These are phyloP conservation scores for Lophiostoma macrostomum DNA, from an alignment of 495 filamentous ascomycete genomes.

Conservation along the genomic window DNA sequence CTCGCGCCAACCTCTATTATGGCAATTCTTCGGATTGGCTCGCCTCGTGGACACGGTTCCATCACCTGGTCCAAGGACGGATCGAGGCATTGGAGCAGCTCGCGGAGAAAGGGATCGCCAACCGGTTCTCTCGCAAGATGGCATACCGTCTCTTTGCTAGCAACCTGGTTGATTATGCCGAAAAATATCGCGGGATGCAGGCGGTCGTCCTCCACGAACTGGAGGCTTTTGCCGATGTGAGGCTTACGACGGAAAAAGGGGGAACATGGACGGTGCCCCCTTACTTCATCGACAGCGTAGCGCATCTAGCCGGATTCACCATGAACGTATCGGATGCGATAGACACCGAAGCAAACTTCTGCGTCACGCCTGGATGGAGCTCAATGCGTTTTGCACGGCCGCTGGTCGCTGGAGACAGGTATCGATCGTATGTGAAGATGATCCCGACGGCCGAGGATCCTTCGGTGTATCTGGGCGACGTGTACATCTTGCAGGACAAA, in stretches of 20 bases:
- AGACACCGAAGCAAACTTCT: conserved; percentile 39
- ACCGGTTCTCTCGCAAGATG: conserved; percentile 34
- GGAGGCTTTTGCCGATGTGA: conserved; percentile 46
- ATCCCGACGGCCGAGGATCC: conserved; percentile 34
- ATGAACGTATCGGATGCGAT: conserved; percentile 38
- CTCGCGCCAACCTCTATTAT: conserved; percentile 31
- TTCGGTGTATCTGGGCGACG: conserved; percentile 40
- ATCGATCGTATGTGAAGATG: conserved; percentile 46
- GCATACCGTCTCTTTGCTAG: conserved; percentile 40
- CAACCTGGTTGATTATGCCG: conserved; percentile 45
- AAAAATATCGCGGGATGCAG: conserved; percentile 44
- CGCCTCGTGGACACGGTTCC: conserved; percentile 28
- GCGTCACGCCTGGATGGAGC: conserved; percentile 43
- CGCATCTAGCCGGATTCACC: conserved; percentile 46
- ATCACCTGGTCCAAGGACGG: conserved; percentile 39
- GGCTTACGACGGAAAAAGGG: conserved; percentile 32
- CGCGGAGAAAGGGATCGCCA: conserved; percentile 33
- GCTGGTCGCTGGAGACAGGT: conserved; percentile 38
- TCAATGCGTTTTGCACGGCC: conserved; percentile 36
- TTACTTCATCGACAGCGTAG: conserved; percentile 46
- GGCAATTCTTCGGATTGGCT: conserved; percentile 29
- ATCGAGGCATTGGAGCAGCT: conserved; percentile 35
- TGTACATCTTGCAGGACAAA: conserved; percentile 47
- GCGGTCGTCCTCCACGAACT: conserved; percentile 40
- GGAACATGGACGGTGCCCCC: conserved; percentile 43